These are phyloP conservation scores for Beauveria scarabaeidicola DNA, from an alignment of 2,329 filamentous ascomycete species.

Conservation along the genomic window DNA sequence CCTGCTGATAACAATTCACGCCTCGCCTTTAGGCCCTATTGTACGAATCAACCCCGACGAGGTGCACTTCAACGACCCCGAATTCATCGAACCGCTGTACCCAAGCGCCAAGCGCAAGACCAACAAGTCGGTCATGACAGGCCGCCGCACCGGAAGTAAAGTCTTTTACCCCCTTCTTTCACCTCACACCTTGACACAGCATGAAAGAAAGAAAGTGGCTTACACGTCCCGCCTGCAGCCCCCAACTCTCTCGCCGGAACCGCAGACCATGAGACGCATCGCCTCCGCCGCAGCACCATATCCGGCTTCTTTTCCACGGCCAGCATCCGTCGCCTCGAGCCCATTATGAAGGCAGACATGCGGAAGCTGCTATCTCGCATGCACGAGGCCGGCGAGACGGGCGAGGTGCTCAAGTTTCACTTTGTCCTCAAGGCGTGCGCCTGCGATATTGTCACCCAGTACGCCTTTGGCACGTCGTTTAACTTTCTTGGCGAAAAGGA, in stretches of 20 bases:
- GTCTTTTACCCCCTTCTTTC: too few species aligned
- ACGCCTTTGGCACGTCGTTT: conserved; percentile 2
- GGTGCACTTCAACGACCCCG: conserved; percentile 5
- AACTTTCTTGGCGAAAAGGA: conserved; percentile 2
- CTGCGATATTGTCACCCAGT: conserved; percentile 6
- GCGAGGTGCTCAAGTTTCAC: conserved; percentile 3
- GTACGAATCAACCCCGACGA: conserved; percentile 3
- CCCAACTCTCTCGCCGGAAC: conserved; percentile 2
- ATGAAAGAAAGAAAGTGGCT: background rate
- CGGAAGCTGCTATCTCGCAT: background rate
- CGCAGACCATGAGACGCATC: background rate
- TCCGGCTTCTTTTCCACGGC: conserved; percentile 3
- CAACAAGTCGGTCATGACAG: conserved; percentile 4
- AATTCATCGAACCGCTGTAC: conserved; percentile 4
- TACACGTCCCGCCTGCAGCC: background rate
- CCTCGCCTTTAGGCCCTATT: background rate
- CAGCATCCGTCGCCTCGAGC: conserved; percentile 2
- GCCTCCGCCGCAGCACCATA: background rate
- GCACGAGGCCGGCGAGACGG: background rate
- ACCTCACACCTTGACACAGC: too few species aligned
- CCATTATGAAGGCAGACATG: conserved; percentile 4
- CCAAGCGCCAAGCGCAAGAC: conserved; percentile 5
- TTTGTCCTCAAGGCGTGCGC: conserved; percentile 1
- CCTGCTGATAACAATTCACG: background rate
- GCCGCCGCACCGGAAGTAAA: background rate